Evolutionary conservation across 305 asterid genomes (phyloP).

Genomic region (Fraxinus platypoda): DNA sequence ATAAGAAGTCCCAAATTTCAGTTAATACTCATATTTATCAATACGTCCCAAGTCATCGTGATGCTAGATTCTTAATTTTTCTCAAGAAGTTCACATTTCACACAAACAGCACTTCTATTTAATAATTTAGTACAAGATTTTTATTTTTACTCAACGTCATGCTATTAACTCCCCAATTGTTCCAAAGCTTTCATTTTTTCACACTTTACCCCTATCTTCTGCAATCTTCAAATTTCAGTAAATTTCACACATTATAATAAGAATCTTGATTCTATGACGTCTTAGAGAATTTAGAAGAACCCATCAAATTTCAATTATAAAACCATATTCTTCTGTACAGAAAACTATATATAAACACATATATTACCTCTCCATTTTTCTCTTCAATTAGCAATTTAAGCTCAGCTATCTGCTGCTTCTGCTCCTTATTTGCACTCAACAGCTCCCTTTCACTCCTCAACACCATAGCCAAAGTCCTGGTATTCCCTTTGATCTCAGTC

Average conservation of each 20-base stretch:
- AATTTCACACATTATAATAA: not conserved
- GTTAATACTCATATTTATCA: not conserved
- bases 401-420: slow-evolving; percentile 34
- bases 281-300: not conserved
- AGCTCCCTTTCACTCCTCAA: slow-evolving; percentile 57
- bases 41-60: not conserved
- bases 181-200: not conserved
- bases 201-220: not conserved
- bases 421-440: slow-evolving; percentile 36
- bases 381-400: slow-evolving; percentile 36
- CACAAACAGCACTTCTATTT: not conserved
- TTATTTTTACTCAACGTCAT: not conserved
- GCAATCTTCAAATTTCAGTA: not conserved
- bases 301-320: not conserved
- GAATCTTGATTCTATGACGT: not conserved
- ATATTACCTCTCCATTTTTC: slow-evolving; percentile 42
- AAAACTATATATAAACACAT: not conserved
- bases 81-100: not conserved
- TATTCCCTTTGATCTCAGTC: slow-evolving; percentile 41
- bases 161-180: not conserved
- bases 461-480: slow-evolving; percentile 47
- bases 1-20: not conserved
- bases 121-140: not conserved
- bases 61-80: not conserved
- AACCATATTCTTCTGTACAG: not conserved